phyloP scores from a whole-genome alignment of 768 basidiomycete genomes.

The Leccinum longicurvipes region DNA sequence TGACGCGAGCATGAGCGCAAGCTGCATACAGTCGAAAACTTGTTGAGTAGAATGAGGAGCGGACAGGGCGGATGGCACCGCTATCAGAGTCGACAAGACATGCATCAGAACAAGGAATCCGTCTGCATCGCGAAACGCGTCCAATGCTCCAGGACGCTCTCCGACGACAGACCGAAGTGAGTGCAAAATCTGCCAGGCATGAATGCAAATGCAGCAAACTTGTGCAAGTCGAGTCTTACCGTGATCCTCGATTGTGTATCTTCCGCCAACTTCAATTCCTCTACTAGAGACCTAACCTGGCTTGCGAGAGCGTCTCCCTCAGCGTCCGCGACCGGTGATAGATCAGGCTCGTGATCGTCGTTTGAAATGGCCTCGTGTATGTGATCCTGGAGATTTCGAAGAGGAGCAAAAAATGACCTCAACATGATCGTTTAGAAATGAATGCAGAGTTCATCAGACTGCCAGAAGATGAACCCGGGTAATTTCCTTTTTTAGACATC shows the following conservation, averaged over 20 bases:
- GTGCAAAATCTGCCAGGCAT: conserved; percentile 46
- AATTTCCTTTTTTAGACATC: not conserved
- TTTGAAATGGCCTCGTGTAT: conserved; percentile 22
- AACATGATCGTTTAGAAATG: conserved; percentile 40
- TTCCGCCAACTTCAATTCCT: conserved; percentile 61
- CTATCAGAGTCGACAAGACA: conserved; percentile 57
- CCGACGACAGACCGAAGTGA: conserved; percentile 68
- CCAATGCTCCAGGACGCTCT: conserved; percentile 63
- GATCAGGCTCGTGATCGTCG: conserved; percentile 12
- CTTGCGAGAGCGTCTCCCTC: conserved; percentile 23
- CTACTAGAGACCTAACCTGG: conserved; percentile 67
- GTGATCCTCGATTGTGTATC: conserved; percentile 44
- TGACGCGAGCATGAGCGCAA: conserved; percentile 62
- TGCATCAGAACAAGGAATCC: conserved; percentile 77
- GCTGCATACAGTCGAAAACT: conserved; percentile 50
- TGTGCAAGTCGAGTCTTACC: conserved; percentile 36
- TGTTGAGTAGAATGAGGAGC: conserved; percentile 36
- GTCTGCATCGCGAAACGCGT: conserved; percentile 77
- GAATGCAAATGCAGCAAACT: no score
- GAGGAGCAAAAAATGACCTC: conserved; percentile 55
- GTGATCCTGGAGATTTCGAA: conserved; percentile 55
- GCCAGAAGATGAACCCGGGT: no score
- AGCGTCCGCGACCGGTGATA: not conserved
- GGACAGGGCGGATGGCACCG: conserved; percentile 25
- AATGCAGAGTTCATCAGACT: not conserved